Base-by-base conservation (phyloP, 1,139 yeast genomes). In the Pneumocystis canis region DNA sequence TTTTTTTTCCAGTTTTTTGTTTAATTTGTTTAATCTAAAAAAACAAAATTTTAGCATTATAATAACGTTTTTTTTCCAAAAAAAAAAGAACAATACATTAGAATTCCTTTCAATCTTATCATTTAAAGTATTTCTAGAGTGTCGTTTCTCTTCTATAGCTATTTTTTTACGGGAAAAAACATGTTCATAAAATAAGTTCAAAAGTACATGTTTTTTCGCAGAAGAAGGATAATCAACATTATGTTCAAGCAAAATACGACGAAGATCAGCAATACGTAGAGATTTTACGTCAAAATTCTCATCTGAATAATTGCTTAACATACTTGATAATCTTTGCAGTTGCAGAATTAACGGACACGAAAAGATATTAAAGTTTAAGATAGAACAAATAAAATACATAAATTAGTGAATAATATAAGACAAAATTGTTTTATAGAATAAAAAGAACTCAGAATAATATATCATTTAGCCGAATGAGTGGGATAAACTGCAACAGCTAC, bases 251-350 rank as follows among this genome's bases (percentile, higher is more conserved):
- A 89, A 76, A 56, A 87, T 77, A 54, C 82, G 78, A 68, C 92
- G 78, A 69, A 89, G 76, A 65, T 85, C 82, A 5, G 87, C 80
- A 47, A 84, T 82, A 59, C 82, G 84, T 67, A 85, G 74, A 53
- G 79, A 74, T 58, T 77, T 76, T 14, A 89, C 84, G 70, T 87
- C 84, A 71, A 85, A 87, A 14, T 79, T 89, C 79, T 69, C 59
- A 33, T 60, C 59, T 25, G 63, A 61, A 39, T 64, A 64, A 6
- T 33, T 58, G n/a, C 61, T 62, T 39, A 60, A 39, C 11, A 60
- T 53, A 35, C n/a, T 60, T 58, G 40, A 35, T 56, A 60, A 54
- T n/a, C n/a, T n/a, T n/a, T n/a, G n/a, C n/a, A n/a, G n/a, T n/a
- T n/a, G n/a, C n/a, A n/a, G n/a, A n/a, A n/a, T n/a, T n/a, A n/a